Percentiles rank a stretch among this genome's conserved stretches.
Evolutionary conservation across 176 grass and related monocot genomes (phyloP).

Genomic region (Typha latifolia): DNA sequence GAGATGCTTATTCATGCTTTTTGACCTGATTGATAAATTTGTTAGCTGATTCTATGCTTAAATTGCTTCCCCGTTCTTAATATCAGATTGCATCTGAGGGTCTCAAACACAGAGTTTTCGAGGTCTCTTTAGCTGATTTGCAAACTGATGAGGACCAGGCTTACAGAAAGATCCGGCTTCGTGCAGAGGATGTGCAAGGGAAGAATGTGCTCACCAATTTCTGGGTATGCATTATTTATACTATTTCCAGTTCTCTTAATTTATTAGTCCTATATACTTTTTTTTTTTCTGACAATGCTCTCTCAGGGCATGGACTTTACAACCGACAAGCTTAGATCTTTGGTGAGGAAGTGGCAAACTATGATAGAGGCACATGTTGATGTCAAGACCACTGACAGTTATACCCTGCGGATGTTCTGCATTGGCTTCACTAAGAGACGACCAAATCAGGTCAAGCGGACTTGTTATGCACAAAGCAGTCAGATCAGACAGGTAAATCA

Average conservation of each 20-base stretch:
- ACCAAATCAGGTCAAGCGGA: conserved; percentile 63
- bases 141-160: conserved; percentile 71
- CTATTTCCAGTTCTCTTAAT: not conserved
- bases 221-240: conserved; percentile 31
- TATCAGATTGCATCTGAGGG: conserved; percentile 70
- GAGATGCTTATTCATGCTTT: not conserved
- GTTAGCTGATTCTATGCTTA: not conserved
- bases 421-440: conserved; percentile 72
- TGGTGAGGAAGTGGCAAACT: conserved; percentile 73
- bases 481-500: conserved; percentile 62
- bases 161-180: conserved; percentile 66
- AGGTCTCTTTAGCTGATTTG: conserved; percentile 62
- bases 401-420: conserved; percentile 62
- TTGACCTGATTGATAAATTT: not conserved
- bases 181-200: conserved; percentile 65
- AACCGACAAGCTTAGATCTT: conserved; percentile 52
- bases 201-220: conserved; percentile 78
- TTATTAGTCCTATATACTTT: not conserved
- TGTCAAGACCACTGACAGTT: conserved; percentile 65
- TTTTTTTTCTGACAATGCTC: not conserved
- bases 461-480: conserved; percentile 71
- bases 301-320: conserved; percentile 61
- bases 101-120: conserved; percentile 77
- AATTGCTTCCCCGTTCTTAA: not conserved
- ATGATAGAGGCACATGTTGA: conserved; percentile 74